Evolutionary conservation across 2,329 filamentous ascomycete genomes (phyloP).

Genomic region (Sclerotinia borealis): DNA sequence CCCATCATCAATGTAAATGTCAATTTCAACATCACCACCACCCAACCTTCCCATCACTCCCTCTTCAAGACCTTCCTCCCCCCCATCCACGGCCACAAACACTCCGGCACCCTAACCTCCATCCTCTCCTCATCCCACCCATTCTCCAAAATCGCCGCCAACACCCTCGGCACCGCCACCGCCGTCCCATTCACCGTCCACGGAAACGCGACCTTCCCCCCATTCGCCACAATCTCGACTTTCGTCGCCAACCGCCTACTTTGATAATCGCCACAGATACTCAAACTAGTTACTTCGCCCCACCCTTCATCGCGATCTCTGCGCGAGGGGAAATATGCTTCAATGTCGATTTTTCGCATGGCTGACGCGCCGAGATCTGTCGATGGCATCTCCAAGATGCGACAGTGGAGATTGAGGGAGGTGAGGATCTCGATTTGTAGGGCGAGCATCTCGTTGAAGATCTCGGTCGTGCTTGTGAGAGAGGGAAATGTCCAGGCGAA

Average conservation of each 20-base stretch:
- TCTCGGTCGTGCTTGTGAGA: constrained; percentile 39
- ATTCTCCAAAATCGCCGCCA: constrained; percentile 86
- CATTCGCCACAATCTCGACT: constrained; percentile 46
- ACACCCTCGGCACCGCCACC: constrained; percentile 79
- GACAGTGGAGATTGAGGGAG: constrained; percentile 73
- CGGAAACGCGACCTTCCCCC: constrained; percentile 62
- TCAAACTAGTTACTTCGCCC: constrained; percentile 89
- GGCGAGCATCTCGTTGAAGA: constrained; percentile 80
- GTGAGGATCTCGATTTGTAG: constrained; percentile 81
- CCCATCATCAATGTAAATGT: not conserved
- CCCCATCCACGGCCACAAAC: constrained; percentile 79
- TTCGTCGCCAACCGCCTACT: constrained; percentile 73
- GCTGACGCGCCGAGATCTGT: constrained; percentile 86
- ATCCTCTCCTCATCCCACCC: constrained; percentile 70
- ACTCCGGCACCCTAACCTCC: constrained; percentile 70
- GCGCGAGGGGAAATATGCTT: constrained; percentile 86
- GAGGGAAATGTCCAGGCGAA: constrained; percentile 80
- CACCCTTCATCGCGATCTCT: constrained; percentile 63
- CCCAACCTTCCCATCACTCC: not conserved
- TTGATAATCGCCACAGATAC: constrained; percentile 94
- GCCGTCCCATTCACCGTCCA: constrained; percentile 94
- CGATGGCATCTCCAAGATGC: constrained; percentile 87
- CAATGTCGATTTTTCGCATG: constrained; percentile 82
- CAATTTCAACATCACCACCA: not conserved
- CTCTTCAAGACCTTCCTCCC: constrained; percentile 55